Evolutionary conservation across 306 rosid species (phyloP).

Genomic region (Lathyrus oleraceus): DNA sequence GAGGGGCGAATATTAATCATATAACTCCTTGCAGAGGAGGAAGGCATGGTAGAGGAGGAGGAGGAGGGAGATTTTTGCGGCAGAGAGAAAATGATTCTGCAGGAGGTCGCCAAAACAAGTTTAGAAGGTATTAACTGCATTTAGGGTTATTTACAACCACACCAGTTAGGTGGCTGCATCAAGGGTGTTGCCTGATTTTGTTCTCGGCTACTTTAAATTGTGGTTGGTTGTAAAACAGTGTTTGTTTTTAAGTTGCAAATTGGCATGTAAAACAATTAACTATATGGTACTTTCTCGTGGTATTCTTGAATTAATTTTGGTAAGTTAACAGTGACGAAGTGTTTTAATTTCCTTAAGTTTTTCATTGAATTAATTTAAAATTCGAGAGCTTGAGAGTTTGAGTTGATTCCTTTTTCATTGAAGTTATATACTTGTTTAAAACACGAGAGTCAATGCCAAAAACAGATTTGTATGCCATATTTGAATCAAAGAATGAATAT

Average conservation of each 20-base stretch:
- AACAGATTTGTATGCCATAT: no score
- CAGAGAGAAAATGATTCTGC: slow-evolving; percentile 54
- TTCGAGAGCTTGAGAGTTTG: no score
- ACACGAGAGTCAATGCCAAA: no score
- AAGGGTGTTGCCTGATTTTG: slow-evolving; percentile 22
- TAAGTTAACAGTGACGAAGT: neutral
- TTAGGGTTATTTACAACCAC: neutral
- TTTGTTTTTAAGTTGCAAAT: slow-evolving; percentile 9
- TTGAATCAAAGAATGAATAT: no score
- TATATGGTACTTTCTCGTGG: neutral
- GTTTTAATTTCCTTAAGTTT: neutral
- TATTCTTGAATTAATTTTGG: neutral
- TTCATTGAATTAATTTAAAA: no score
- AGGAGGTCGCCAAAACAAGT: slow-evolving; percentile 60
- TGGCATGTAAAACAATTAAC: neutral
- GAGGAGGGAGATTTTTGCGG: slow-evolving; percentile 66
- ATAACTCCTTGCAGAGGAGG: slow-evolving; percentile 60
- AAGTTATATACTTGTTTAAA: no score
- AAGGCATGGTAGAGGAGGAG: slow-evolving; percentile 58
- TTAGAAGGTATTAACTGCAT: slow-evolving; percentile 42
- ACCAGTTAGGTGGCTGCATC: neutral
- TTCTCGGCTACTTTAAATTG: slow-evolving; percentile 14
- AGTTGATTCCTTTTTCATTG: no score
- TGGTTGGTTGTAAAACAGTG: slow-evolving; percentile 11
- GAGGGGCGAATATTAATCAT: neutral